These are phyloP conservation scores for Mrakia frigida DNA, from an alignment of 768 basidiomycete species.

Conservation along the genomic window DNA sequence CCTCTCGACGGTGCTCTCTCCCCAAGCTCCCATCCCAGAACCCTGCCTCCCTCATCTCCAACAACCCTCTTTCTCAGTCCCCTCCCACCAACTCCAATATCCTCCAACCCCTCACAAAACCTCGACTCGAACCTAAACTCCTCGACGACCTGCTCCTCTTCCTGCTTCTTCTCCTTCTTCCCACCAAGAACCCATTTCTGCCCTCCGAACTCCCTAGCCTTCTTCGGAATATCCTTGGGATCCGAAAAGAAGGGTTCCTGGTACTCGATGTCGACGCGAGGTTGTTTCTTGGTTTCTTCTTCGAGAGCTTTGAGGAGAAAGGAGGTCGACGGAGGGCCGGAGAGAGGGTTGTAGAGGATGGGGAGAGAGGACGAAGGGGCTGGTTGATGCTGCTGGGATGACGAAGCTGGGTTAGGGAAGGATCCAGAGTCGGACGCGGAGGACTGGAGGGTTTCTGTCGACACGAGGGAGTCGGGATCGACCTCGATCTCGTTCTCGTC, in stretches of 20 bases:
- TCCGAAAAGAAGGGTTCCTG: conserved; percentile 75
- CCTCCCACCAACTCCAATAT: neutral
- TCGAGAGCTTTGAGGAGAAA: neutral
- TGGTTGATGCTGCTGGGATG: neutral
- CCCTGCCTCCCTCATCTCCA: neutral
- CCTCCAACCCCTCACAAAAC: neutral
- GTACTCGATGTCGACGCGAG: neutral
- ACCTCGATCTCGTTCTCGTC: neutral
- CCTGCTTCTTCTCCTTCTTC: conserved; percentile 64
- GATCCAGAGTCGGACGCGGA: neutral
- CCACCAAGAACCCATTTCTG: conserved; percentile 67
- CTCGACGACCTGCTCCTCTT: neutral
- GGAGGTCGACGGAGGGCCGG: neutral
- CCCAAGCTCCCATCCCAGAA: neutral
- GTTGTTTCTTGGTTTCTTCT: neutral
- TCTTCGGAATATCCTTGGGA: conserved; percentile 60
- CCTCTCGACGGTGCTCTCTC: conserved; percentile 56
- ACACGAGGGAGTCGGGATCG: neutral
- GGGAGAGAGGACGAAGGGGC: neutral
- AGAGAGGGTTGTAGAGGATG: neutral
- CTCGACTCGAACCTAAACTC: neutral
- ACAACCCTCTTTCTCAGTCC: neutral
- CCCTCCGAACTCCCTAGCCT: conserved; percentile 73
- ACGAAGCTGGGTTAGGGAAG: neutral
- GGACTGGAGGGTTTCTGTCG: neutral